A percentile compares a stretch with the other conserved stretches of the same genome.
Evolutionary conservation across 2,329 filamentous ascomycete species (phyloP).

Genomic region (Bisporella sp.): DNA sequence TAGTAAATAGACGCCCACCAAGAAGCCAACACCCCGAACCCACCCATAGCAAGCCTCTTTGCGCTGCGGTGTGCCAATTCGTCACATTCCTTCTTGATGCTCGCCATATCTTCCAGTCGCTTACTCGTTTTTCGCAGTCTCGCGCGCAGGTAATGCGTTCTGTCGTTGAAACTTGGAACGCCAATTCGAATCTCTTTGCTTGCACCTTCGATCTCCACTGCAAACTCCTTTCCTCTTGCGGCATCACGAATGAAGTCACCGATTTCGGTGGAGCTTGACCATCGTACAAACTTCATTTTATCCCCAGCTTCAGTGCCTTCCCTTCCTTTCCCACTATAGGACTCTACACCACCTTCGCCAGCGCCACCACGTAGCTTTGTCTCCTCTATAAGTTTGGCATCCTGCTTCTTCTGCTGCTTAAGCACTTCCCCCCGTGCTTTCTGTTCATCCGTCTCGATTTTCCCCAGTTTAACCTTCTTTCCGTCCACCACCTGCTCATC

Average conservation of each 20-base stretch:
- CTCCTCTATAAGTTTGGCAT: conserved; percentile 37
- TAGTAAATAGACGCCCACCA: conserved; percentile 73
- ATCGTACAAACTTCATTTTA: conserved; percentile 65
- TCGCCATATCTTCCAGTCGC: conserved; percentile 61
- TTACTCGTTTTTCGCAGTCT: conserved; percentile 64
- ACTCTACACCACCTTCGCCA: conserved; percentile 55
- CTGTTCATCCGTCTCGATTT: conserved; percentile 19
- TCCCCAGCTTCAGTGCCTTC: conserved; percentile 31
- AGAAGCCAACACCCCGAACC: conserved; percentile 62
- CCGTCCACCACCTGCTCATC: conserved; percentile 45
- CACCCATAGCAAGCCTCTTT: conserved; percentile 71
- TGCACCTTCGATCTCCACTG: conserved; percentile 71
- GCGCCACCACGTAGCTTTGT: conserved; percentile 36
- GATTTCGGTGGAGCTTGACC: conserved; percentile 83
- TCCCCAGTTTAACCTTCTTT: conserved; percentile 30
- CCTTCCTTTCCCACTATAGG: conserved; percentile 63
- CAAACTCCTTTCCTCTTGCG: conserved; percentile 75
- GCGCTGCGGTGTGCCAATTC: conserved; percentile 67
- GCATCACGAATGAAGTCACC: conserved; percentile 93
- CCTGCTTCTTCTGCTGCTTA: conserved; percentile 16
- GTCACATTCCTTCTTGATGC: conserved; percentile 78
- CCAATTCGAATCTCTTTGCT: conserved; percentile 64
- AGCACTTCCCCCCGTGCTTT: conserved; percentile 16
- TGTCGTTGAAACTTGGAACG: conserved; percentile 81
- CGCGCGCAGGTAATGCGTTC: conserved; percentile 83